Evolutionary conservation across 306 rosid genomes (phyloP).

Genomic region (Vachellia pachyceras): DNA sequence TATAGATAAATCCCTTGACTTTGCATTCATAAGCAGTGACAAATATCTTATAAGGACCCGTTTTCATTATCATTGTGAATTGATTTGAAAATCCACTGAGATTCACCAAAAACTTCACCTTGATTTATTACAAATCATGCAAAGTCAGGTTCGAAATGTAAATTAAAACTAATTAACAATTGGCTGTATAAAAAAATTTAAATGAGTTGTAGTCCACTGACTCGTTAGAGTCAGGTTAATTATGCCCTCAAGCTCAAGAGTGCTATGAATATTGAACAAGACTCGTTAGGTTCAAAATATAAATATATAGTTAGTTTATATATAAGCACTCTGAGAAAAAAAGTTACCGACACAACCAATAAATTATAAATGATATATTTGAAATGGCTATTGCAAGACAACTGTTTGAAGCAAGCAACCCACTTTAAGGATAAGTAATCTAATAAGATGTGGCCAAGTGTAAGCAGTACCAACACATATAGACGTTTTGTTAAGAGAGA

Average conservation of each 20-base stretch:
- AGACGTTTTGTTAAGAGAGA: background rate
- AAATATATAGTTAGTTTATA: background rate
- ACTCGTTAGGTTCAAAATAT: no score
- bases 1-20: no score
- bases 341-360: background rate
- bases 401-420: background rate
- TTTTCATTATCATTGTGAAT: background rate
- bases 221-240: no score
- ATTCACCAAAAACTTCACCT: background rate
- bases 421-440: background rate
- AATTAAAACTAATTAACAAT: background rate
- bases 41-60: background rate
- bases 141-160: background rate
- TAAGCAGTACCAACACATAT: background rate
- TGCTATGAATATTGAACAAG: no score
- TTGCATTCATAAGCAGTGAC: background rate
- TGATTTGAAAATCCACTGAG: background rate
- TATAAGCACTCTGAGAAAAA: background rate
- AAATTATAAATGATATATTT: background rate
- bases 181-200: background rate
- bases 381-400: conserved; percentile 1
- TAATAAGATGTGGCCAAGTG: background rate
- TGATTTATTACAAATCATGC: background rate
- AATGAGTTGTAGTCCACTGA: no score
- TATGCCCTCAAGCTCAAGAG: no score